A percentile compares a stretch with the other conserved stretches of the same genome.
Conservation (phyloP, 225 moss, liverwort and hornwort species). For the Rhytidiadelphus loreus region DNA sequence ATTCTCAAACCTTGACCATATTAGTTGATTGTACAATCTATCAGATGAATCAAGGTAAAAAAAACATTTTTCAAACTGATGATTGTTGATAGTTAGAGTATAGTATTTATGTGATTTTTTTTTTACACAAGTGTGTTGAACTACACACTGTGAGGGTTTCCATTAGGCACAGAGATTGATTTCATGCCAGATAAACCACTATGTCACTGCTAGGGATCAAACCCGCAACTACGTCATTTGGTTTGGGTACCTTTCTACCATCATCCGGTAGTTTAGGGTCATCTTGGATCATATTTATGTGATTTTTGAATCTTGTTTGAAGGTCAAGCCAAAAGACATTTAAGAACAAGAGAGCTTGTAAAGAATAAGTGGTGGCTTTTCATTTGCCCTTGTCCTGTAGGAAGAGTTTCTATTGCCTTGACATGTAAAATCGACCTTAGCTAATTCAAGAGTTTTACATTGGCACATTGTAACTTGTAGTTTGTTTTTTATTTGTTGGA, state of each 20-base stretch:
- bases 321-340: too few relatives aligned
- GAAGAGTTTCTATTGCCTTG: background rate
- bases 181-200: too few relatives aligned
- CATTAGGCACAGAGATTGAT: too few relatives aligned
- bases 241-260: too few relatives aligned
- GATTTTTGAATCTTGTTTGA: background rate
- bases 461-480: background rate
- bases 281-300: background rate
- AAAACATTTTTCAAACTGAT: rapidly evolving
- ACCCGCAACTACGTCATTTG: too few relatives aligned
- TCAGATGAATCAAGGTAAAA: background rate
- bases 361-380: background rate
- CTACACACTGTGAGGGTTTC: too few relatives aligned
- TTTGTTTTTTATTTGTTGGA: background rate
- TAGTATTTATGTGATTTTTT: background rate
- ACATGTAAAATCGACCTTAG: background rate
- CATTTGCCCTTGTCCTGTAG: background rate
- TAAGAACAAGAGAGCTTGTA: background rate
- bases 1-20: background rate
- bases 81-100: background rate
- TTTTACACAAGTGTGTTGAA: too few relatives aligned
- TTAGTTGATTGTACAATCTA: background rate
- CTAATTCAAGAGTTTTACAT: background rate
- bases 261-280: too few relatives aligned
- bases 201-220: too few relatives aligned